Base-by-base conservation (phyloP, 371 early-diverging fungal species). In the Apophysomyces elegans region DNA sequence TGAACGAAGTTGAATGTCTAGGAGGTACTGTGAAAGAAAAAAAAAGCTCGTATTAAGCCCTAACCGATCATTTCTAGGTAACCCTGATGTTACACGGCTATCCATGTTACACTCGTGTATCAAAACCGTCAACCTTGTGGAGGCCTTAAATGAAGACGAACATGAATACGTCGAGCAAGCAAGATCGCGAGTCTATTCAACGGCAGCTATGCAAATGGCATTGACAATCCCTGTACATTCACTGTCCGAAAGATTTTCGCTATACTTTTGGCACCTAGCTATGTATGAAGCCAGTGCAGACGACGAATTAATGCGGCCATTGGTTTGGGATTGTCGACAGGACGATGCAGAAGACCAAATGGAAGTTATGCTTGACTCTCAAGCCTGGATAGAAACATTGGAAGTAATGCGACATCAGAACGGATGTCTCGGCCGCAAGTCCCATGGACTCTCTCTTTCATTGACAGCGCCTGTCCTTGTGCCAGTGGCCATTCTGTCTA, bases 91-190 rank as follows among this genome's bases (percentile, higher is more conserved):
- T 37, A 65, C 72, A 7, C 73, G 72, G 8, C 56, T 68, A 21
- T 69, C 70, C 9, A 67, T 74, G 66, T 45, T 82, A 4, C 68
- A 79, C 58, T 63, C 64, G 36, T 74, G 82, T 50, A 57, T 79
- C 9, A 70, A 70, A 13, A 79, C 75, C 74, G 56, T 82, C 58
- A 82, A 82, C 26, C 54, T 72, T 26, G 71, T 76, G n/a, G 79
- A 82, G 61, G 57, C 63, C 1, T 56, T 81, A 5, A 75, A 78
- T 26, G 71, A 76, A 18, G 74, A 74, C 36, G 61, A 64, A 0
- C 69, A 75, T 37, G 68, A 65, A 8, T 56, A 68, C 16, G 50
- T 61, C 3, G 44, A 54, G 11, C 61, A 68, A 56, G 16, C 37
- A 43, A 16, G 32, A 18, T 45, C 70, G 38, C 82, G 82, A 26